Evolutionary conservation across 768 basidiomycete species (phyloP), one percentile per base, ranked within the genome.

Genomic region (Suillus placidus): DNA sequence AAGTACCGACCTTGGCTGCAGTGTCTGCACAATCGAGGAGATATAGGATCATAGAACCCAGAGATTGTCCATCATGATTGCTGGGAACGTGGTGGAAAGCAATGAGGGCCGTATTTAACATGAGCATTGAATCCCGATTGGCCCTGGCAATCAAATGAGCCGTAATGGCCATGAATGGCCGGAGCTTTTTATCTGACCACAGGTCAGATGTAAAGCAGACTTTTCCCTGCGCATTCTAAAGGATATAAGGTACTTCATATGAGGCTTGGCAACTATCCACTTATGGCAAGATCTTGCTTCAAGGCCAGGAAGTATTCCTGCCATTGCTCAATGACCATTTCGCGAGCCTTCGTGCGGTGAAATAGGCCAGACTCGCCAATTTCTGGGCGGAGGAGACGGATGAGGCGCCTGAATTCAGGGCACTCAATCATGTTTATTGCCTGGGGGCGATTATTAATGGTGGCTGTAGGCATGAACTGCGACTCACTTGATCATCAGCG

Each of bases 131-230:
- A 54, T 60, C 32, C 2, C 9, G 0, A 57, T 30, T 34, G 6
- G 56, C 43, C 20, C 20, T 43, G 12, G 63, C 52, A 5, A 68
- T 68, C 43, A 61, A 82, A 70, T 81, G 78, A 1, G 70, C 73
- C 0, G 77, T 79, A 0, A 81, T 56, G 0, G 75, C 80, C 66
- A 81, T 70, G 60, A 69, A 78, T 10, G 73, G 26, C 4, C 32
- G 16, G 20, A 76, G 73, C 49, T 71, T 68, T 1, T 61, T 55
- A 42, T 75, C 68, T 20, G 65, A 72, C 80, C 80, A 82, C 4
- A 80, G 66, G 57, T 81, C 79, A 18, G 67, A 68, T 7, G 79
- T 81, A n/a, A 74, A 74, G 1, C 74, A 64, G 13, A 64, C 30
- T 40, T 64, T n/a, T 2, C 55, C 63, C 4, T 55, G 23, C 0